Evolutionary conservation across 192 early-diverging fungal species (phyloP).

Genomic region (Coemansia sp.): DNA sequence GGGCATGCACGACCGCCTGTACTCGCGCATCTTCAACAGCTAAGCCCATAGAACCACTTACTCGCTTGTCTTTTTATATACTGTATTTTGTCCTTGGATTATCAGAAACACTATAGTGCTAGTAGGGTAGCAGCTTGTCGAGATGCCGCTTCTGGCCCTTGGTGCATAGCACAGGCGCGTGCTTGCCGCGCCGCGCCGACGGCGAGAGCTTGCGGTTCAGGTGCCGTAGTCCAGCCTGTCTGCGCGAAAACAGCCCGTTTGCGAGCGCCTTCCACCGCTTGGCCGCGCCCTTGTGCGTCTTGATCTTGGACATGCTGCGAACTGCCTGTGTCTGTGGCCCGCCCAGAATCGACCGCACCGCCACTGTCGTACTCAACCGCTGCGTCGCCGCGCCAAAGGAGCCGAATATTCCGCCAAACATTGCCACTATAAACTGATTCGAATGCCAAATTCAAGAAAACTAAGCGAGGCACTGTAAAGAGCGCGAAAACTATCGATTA

Average conservation of each 20-base stretch:
- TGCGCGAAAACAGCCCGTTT: slow-evolving; percentile 38
- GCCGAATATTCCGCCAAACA: slow-evolving; percentile 31
- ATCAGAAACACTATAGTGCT: background rate
- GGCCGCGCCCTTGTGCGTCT: slow-evolving; percentile 50
- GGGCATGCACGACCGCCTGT: slow-evolving; percentile 76
- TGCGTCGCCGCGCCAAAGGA: slow-evolving; percentile 16
- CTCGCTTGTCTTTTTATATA: background rate
- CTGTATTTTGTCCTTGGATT: background rate
- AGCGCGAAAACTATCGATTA: no score
- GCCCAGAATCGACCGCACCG: slow-evolving; percentile 9
- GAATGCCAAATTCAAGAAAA: no score
- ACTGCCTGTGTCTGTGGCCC: slow-evolving; percentile 47
- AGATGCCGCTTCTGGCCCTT: slow-evolving; percentile 44
- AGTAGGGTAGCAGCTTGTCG: slow-evolving; percentile 44
- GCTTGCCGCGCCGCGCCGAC: slow-evolving; percentile 40
- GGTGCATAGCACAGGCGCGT: slow-evolving; percentile 43
- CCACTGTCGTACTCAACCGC: slow-evolving; percentile 5
- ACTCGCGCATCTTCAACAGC: slow-evolving; percentile 77
- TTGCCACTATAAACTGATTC: slow-evolving; percentile 1
- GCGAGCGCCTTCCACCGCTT: slow-evolving; percentile 53
- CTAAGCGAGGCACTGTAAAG: no score
- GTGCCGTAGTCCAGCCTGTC: slow-evolving; percentile 44
- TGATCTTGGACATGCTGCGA: slow-evolving; percentile 49
- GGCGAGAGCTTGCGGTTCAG: slow-evolving; percentile 38
- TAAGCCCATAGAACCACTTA: no score